Evolutionary conservation across 139 green algal genomes (phyloP), one percentile per base, ranked within the genome.

Genomic region (Haematococcus sp.): DNA sequence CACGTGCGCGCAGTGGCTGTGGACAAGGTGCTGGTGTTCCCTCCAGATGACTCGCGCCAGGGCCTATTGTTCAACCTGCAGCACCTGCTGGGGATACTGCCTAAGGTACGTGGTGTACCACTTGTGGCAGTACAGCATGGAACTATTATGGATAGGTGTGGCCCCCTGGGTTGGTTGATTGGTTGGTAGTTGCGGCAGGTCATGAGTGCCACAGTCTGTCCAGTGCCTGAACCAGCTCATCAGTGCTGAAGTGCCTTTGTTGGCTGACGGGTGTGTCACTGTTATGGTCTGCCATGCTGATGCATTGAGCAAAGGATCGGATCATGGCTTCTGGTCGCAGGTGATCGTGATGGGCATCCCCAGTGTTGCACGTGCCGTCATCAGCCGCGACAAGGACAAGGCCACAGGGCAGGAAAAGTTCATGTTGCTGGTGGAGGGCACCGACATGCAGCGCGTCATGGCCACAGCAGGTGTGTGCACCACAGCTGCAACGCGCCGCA

Each of bases 341-440:
- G 91, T 97, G 34, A 94, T 98, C 20, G 86, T 97, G 34, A 79
- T 85, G 77, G 95, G 95, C 80, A 95, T 98, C 67, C 75, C 93
- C 33, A 93, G 80, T 19, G 86, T 98, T 1, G 80, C 92, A 56
- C 87, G 95, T 0, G 93, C 94, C 15, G 92, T 99, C n/a, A 94
- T 99, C 76, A 95, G 89, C 73, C 82, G 90, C 49, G 63, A 87
- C 17, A 75, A 90, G 77, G 70, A 76, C 28, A 81, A 87, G 61
- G 76, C 74, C 23, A 31, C 34, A 31, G 83, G 77, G 44, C 49
- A 76, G 9, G 73, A 63, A 25, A 74, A 70, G 49, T 93, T 87
- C 86, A 88, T 84, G 58, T 81, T 97, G 61, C 75, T 97, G 33
- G 90, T 94, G 71, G 88, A 97, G 82, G 93, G 84, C 11, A 92